Evolutionary conservation across 164 flowering plant species (phyloP), one percentile per base, ranked within the genome.

Genomic region (Taxillus chinensis): DNA sequence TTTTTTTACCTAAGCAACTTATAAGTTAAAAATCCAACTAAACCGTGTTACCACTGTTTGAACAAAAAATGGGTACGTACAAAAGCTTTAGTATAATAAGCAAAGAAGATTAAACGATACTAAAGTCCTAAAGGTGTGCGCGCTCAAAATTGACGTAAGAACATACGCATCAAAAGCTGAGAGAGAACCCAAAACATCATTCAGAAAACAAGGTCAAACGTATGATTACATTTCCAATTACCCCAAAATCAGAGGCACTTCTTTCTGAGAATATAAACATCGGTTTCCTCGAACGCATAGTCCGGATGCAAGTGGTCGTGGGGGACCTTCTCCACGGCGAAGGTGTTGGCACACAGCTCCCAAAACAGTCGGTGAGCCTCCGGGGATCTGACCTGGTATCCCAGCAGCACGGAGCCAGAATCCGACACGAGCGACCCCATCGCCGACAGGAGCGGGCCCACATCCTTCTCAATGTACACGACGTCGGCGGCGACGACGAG

Each of bases 401-500:
- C 97, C 11, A 93, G 60, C 73, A 93, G 62, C 9, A 90, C 87
- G 15, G 85, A 78, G 8, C 96, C 95, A 27, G 76, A 66, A 9
- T 82, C 80, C 43, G 73, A 67, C 53, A 89, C 80, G 43, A 90
- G 73, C 17, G 70, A 55, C 67, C 73, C 85, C 97, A 93, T 93
- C 38, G 95, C 82, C 12, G 61, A 52, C 37, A 90, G 65, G 42
- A 90, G 74, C 37, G 73, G 73, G 14, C 60, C 72, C 27, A 83
- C 97, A 0, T 76, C 60, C 57, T 90, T 90, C 71, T 88, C 91
- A 11, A 93, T 78, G 62, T 93, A 93, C 5, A 93, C 99, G 9
- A 93, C 95, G 60, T 92, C 98, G 5, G 98, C 71, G 13, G 97
- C 97, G 7, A 90, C 50, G 11, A 93, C 97, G 10, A 85, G 51